Percentiles rank a stretch among this genome's conserved stretches.
Evolutionary conservation across 805 yeast genomes (phyloP).

Genomic region (Candida ulmi): DNA sequence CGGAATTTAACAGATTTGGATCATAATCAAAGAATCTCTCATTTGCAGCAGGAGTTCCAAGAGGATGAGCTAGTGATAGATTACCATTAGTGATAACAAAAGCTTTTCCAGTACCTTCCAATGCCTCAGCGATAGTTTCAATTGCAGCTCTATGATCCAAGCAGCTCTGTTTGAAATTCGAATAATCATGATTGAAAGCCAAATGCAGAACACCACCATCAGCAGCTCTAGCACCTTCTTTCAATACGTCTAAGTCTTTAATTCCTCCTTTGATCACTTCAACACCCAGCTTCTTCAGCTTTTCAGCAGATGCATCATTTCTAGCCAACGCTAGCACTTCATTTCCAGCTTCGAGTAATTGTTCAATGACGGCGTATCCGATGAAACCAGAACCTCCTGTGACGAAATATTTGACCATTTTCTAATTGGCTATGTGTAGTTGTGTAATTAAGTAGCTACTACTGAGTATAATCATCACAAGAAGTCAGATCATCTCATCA

Average conservation of each 20-base stretch:
- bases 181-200: conserved; percentile 30
- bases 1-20: conserved; percentile 2
- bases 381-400: conserved; percentile 33
- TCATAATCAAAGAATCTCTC: conserved; percentile 1
- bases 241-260: conserved; percentile 23
- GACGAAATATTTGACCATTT: conserved; percentile 26
- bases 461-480: no score
- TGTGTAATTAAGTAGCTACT: no score
- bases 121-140: conserved; percentile 13
- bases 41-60: neutral
- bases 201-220: conserved; percentile 35
- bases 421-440: no score
- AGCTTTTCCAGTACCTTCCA: conserved; percentile 23
- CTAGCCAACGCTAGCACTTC: conserved; percentile 27
- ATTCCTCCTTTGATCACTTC: conserved; percentile 27
- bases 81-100: conserved; percentile 22
- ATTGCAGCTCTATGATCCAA: conserved; percentile 25
- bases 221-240: conserved; percentile 21
- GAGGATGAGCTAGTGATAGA: conserved; percentile 2
- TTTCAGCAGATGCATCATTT: conserved; percentile 25
- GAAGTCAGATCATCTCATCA: no score
- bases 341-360: conserved; percentile 21
- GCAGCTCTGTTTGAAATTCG: conserved; percentile 13
- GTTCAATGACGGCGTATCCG: conserved; percentile 22
- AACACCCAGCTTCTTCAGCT: conserved; percentile 21